Base-by-base conservation (phyloP, 305 asterid genomes). In the Galium porrigens region DNA sequence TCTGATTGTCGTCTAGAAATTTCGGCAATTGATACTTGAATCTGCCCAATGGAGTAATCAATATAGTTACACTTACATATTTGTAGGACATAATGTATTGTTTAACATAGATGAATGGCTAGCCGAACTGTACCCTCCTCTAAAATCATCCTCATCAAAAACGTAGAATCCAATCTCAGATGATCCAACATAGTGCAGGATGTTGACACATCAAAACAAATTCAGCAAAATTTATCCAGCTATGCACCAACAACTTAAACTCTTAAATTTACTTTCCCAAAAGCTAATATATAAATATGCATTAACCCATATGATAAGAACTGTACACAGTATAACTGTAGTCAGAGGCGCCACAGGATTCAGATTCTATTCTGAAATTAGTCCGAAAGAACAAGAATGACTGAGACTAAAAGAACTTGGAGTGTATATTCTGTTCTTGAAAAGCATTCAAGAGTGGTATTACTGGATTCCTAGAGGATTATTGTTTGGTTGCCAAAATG, bases 21-120 rank as follows among this genome's bases (percentile, higher is more conserved):
- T 69, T 77, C 72, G 8, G 70, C 80, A 74, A 77, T 77, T 39
- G 76, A 65, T 57, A 68, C 80, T 74, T 77, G 82, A 37, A 80
- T 65, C 80, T 80, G 73, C 54, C 55, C 60, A 65, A 41, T 29
- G 29, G 11, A 46, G 39, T 30, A 55, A 29, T 66, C 54, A 60
- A 60, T 46, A 58, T 59, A 22, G 22, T 34, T 49, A 4, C 18
- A 46, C n/a, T 63, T 44, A 33, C 15, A 46, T 29, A 11, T 22
- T 62, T 6, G 39, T 56, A 4, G 32, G n/a, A 11, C 6, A 33
- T 29, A 5, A 62, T 44, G 34, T 36, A 36, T 6, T 36, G 46
- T 10, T 9, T 41, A 2, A 41, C 46, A 7, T 10, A 10, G 2
- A 41, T 41, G 3, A 8, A 10, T 41, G 46, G 46, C 15, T 41